Base-by-base conservation (phyloP, 495 filamentous ascomycete genomes). In the Massariosphaeria phaeospora region DNA sequence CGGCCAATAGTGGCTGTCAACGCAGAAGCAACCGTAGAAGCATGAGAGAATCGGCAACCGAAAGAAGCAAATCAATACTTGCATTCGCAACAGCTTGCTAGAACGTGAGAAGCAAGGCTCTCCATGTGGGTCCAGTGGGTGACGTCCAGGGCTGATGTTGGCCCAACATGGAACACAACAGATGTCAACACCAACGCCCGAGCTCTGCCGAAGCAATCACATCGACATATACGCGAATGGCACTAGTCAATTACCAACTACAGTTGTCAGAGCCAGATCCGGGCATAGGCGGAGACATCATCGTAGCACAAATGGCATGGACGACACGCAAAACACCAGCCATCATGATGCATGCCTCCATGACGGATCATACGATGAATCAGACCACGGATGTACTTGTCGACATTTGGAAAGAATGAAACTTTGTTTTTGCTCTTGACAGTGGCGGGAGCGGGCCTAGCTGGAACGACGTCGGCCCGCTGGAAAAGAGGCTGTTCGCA, bases 341-440 rank as follows among this genome's bases (percentile, higher is more conserved):
- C 48, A 27, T 15, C 31, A 51, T 35, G 3, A 36, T 30, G n/a
- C n/a, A 6, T 38, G 2, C 31, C 9, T 23, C 11, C 5, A 24
- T 36, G 48, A 20, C n/a, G 25, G 29, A 51, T 51, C 48, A 24
- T 51, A 42, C 35, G 35, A 51, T 36, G n/a, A 39, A 31, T 51
- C 6, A 3, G 38, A 21, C 6, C 18, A 20, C 38, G 12, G 15
- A 10, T 41, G 38, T 34, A 9, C n/a, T 34, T n/a, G 30, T 8
- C 30, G 8, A 34, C 9, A 9, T 34, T n/a, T n/a, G 30, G 30
- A n/a, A 34, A 8, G n/a, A n/a, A 34, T 34, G 30, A 9, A n/a
- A n/a, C 30, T 9, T 34, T 9, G 30, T 8, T 8, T 34, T 8
- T n/a, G n/a, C n/a, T n/a, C 30, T 8, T n/a, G 8, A n/a, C 8